These are phyloP conservation scores for Chiua sp. DNA, from an alignment of 1,284 basidiomycete species.

Conservation along the genomic window DNA sequence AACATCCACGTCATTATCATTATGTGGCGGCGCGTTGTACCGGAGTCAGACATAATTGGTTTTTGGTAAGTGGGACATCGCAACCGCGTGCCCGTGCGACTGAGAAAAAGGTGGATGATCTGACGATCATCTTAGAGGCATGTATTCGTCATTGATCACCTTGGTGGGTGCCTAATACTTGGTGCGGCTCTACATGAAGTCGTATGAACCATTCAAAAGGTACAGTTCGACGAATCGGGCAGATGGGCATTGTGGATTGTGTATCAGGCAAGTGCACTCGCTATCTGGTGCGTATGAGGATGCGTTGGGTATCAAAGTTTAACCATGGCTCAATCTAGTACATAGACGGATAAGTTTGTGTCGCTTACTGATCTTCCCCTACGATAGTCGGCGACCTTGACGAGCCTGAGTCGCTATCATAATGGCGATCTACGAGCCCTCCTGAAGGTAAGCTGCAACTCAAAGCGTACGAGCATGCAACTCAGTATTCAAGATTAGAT, in stretches of 20 bases:
- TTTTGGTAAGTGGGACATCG: no score
- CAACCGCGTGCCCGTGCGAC: conserved; percentile 61
- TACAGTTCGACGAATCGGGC: conserved; percentile 58
- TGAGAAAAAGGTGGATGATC: conserved; percentile 90
- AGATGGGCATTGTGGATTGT: conserved; percentile 85
- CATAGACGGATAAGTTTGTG: conserved; percentile 17
- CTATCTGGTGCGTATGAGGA: conserved; percentile 74
- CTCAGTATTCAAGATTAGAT: no score
- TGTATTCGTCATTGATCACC: not conserved
- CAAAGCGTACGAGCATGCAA: no score
- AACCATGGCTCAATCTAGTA: no score
- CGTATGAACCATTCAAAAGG: conserved; percentile 90
- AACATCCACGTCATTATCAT: no score
- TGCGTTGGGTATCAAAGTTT: conserved; percentile 78
- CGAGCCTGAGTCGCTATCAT: no score
- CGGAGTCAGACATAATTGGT: no score
- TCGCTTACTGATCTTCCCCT: not conserved
- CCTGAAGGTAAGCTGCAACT: no score
- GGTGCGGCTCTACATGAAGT: conserved; percentile 83
- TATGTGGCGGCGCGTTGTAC: no score
- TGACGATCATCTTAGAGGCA: conserved; percentile 82
- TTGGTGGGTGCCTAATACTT: not conserved
- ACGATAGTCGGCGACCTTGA: no score
- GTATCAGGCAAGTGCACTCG: conserved; percentile 84
- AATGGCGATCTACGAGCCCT: no score